These are phyloP conservation scores for Actinomortierella wolfii DNA, from an alignment of 371 early-diverging fungal genomes.

Conservation along the genomic window DNA sequence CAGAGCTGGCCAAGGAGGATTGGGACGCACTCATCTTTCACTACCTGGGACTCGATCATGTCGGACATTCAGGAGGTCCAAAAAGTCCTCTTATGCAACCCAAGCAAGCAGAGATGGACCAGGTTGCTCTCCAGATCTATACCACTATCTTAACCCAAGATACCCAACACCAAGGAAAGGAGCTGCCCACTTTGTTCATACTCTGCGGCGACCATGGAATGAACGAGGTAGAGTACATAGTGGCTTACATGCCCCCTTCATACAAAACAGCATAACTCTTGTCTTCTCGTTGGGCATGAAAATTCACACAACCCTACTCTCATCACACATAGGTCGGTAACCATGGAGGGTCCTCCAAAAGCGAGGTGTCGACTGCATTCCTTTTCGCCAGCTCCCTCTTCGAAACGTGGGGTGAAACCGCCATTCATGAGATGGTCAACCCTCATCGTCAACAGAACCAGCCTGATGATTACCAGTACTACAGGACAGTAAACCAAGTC, in stretches of 20 bases:
- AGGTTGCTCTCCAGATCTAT: conserved; percentile 62
- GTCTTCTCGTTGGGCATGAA: no score
- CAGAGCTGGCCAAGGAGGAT: conserved; percentile 57
- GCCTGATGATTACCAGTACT: conserved; percentile 28
- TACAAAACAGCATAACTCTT: neutral
- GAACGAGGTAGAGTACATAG: conserved; percentile 84
- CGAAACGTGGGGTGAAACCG: conserved; percentile 14
- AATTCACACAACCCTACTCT: no score
- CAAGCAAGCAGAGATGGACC: conserved; percentile 83
- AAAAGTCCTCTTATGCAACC: conserved; percentile 72
- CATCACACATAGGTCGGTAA: conserved; percentile 55
- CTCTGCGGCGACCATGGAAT: conserved; percentile 99
- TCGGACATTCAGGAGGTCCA: conserved; percentile 93
- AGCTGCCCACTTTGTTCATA: conserved; percentile 83
- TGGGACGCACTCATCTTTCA: conserved; percentile 93
- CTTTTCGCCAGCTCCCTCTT: conserved; percentile 20
- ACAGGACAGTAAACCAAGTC: conserved; percentile 75
- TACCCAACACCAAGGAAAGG: conserved; percentile 47
- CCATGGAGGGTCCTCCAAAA: conserved; percentile 69
- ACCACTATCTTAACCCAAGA: conserved; percentile 36
- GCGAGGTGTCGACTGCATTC: conserved; percentile 65
- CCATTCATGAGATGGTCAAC: conserved; percentile 25
- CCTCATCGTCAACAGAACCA: conserved; percentile 8
- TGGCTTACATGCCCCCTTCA: neutral
- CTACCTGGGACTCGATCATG: conserved; percentile 95